Evolutionary conservation across 495 filamentous ascomycete species (phyloP), one percentile per base, ranked within the genome.

Genomic region (Evernia prunastri): DNA sequence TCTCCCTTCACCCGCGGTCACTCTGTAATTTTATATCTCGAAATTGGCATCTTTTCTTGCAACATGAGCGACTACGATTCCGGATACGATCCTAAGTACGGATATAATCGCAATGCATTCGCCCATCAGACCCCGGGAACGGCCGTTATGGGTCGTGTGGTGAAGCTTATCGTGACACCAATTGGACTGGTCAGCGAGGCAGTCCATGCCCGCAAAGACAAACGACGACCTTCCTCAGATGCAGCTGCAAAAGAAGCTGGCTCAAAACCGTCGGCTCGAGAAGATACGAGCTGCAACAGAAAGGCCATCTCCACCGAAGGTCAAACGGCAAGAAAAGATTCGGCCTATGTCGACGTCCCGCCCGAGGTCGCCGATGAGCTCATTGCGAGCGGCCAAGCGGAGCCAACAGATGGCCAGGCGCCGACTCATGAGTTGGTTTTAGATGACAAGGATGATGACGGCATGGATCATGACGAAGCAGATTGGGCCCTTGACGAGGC

Each of bases 401-500:
- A 35, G 31, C 54, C 54, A 23, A 37, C 54, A 23, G 54, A 57
- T 0, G 29, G 54, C 35, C 29, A 57, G 27, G 9, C 11, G 6
- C 31, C 54, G n/a, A 57, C 54, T 1, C 54, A 57, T 35, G 54
- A 57, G 29, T 23, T 57, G 17, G 54, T 57, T 29, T 29, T 12
- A 57, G 20, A n/a, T 9, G 47, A 53, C 5, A 23, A n/a, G 9
- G 59, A 47, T 15, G 45, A 27, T 27, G 59, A 61, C n/a, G 40
- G 47, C 35, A 31, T 42, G 29, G 23, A n/a, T 29, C 35, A 20
- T 9, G 58, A 60, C 39, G 58, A 60, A 31, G 39, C 29, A 39
- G 58, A 60, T 43, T 63, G 61, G 61, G 31, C 4, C 17, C 35
- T 63, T 25, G 61, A 63, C 37, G 61, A 63, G 31, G 61, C 61